Evolutionary conservation across 768 basidiomycete genomes (phyloP), one percentile per base, ranked within the genome.

Genomic region (Pisolithus tinctorius): DNA sequence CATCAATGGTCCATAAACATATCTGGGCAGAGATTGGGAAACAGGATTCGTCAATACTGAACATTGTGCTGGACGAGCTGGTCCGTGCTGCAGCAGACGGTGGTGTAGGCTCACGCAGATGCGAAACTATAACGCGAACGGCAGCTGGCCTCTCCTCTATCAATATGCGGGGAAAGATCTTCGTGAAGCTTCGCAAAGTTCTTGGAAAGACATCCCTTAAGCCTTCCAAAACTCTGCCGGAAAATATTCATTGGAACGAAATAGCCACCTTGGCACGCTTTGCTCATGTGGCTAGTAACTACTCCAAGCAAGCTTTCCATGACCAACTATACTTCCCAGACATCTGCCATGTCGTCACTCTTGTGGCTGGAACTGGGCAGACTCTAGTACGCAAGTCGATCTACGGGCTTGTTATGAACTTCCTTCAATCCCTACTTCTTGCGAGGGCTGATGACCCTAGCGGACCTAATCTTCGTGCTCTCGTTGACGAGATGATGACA

Each of bases 261-360:
- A 84, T 94, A 3, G 84, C 88, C 0, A 84, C 85, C 1, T 72
- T 94, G 36, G 74, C 86, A 37, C 84, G 91, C 4, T 76, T 95
- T n/a, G 74, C 79, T 39, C 76, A 89, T 10, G 76, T 84, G 9
- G 80, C 88, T 17, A 80, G 84, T 47, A 83, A 88, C 55, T 80
- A 84, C 44, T 76, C 81, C 0, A 78, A 78, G 44, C 78, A 83
- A 30, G 71, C 79, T 2, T 74, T 76, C 11, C 82, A 84, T 54
- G 81, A 79, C 47, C 87, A 90, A 58, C 72, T 93, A 26, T 93
- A 83, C 61, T 77, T 93, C 4, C 87, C 93, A 0, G 93, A 96
- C 63, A 73, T 88, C 30, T 73, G 84, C 41, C 90, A 96, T 64
- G 72, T 90, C 37, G 80, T 90, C 55, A 83, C 85, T 5, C 72